These are phyloP conservation scores for Globisporangium yorkense DNA, from an alignment of 352 stramenopile genomes.

Conservation along the genomic window DNA sequence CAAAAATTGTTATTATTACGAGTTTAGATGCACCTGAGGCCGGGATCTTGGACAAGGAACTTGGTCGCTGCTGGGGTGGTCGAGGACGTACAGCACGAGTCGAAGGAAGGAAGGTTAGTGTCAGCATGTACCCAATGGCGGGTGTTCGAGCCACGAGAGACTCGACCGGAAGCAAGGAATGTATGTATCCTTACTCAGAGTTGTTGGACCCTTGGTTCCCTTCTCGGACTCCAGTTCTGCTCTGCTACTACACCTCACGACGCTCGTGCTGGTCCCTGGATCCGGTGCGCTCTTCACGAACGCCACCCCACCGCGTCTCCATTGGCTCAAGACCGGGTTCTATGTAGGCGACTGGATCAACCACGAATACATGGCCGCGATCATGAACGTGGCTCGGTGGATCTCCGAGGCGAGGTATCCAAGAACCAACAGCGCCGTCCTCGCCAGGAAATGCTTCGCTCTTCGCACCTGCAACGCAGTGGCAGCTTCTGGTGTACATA, in stretches of 20 bases:
- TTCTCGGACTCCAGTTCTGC: no score
- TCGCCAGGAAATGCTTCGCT: neutral
- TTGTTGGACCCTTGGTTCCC: neutral
- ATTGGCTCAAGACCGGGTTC: constrained; percentile 20
- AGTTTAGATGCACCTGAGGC: no score
- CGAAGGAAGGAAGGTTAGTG: no score
- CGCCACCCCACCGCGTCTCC: neutral
- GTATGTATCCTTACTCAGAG: no score
- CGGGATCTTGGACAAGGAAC: no score
- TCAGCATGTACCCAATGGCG: no score
- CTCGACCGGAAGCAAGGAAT: no score
- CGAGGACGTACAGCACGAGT: no score
- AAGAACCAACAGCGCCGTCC: constrained; percentile 7
- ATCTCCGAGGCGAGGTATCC: constrained; percentile 20
- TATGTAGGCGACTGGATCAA: constrained; percentile 19
- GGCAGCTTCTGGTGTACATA: constrained; percentile 6
- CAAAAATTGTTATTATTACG: no score
- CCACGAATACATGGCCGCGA: constrained; percentile 16
- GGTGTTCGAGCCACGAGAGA: no score
- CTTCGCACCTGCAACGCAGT: neutral
- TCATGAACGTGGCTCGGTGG: constrained; percentile 12
- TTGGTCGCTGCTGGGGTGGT: no score
- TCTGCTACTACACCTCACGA: neutral
- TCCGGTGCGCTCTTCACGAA: neutral
- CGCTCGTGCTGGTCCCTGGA: neutral